Base-by-base conservation (phyloP, 2,329 filamentous ascomycete genomes). In the Epichloe gansuensis region DNA sequence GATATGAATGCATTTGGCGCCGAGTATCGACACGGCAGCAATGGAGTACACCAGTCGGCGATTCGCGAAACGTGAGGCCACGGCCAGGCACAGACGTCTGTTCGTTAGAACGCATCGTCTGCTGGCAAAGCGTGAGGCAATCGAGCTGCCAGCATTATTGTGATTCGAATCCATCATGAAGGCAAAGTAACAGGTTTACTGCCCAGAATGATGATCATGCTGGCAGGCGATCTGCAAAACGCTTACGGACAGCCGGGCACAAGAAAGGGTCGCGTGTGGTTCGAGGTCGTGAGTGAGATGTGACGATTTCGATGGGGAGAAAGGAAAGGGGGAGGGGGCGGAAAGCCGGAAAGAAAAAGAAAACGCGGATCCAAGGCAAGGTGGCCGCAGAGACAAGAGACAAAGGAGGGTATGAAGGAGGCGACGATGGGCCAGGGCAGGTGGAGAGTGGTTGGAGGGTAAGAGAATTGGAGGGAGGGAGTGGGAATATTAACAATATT, bases 1-100 rank as follows among this genome's bases (percentile, higher is more conserved):
- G 38, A 69, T 56, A 52, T 69, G 67, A 3, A 63, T 56, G 6
- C 58, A 54, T 51, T 69, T 69, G 31, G 65, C 63, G 42, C 58
- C 58, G 37, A 64, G 55, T 50, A 67, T 52, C 17, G 65, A 59
- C 55, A 66, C 52, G n/a, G 60, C 59, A 41, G 61, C 60, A 35
- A 67, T 54, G 11, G 66, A 57, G 51, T 67, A 69, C 52, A 66
- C 56, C 46, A 67, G 65, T 6, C 61, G 60, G 48, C 59, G 58
- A 54, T 61, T 66, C 28, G 59, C 62, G 25, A 64, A 56, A 7
- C 60, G 63, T 31, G 57, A 53, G 34, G 49, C 49, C 28, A 61
- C 46, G 12, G 58, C 53, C 44, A 52, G 46, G 9, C 48, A 49
- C 13, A 60, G 44, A 37, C 55, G 58, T 8, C 54, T 41, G n/a